These are phyloP conservation scores for Pichia cactophila DNA, from an alignment of 1,139 yeast species.

Conservation along the genomic window DNA sequence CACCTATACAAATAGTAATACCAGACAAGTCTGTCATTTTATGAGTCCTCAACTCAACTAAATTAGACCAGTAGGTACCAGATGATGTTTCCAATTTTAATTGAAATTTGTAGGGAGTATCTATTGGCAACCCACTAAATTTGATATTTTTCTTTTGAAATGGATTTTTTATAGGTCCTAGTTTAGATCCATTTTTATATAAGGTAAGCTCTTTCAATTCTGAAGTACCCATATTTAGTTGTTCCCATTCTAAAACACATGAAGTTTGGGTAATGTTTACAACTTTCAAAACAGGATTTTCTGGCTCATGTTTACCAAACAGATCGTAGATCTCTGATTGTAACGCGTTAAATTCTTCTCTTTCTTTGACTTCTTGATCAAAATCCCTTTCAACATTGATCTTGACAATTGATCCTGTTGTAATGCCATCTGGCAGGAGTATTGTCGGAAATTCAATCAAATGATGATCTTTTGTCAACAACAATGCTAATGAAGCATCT, in stretches of 20 bases:
- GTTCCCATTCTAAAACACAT: constrained; percentile 92
- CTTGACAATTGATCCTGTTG: constrained; percentile 90
- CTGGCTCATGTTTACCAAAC: constrained; percentile 71
- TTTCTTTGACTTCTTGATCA: constrained; percentile 59
- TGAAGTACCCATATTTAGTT: constrained; percentile 76
- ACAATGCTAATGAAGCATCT: constrained; percentile 87
- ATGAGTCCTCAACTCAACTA: constrained; percentile 70
- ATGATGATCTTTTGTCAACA: constrained; percentile 89
- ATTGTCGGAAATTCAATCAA: constrained; percentile 94
- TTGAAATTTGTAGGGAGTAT: constrained; percentile 73
- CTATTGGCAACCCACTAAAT: constrained; percentile 85
- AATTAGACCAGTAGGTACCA: constrained; percentile 68
- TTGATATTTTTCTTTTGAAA: constrained; percentile 74
- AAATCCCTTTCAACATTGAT: constrained; percentile 76
- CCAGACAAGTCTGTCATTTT: constrained; percentile 96
- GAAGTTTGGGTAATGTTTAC: constrained; percentile 89
- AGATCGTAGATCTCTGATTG: constrained; percentile 68
- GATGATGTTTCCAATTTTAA: constrained; percentile 82
- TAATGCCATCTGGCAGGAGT: constrained; percentile 79
- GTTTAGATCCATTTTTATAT: constrained; percentile 70
- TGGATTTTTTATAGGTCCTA: constrained; percentile 85
- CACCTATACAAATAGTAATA: constrained; percentile 85
- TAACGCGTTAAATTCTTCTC: constrained; percentile 47
- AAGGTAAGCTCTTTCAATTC: constrained; percentile 67
- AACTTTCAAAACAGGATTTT: constrained; percentile 60